phyloP scores from a whole-genome alignment of 2,329 filamentous ascomycete species.

The Fusarium tupiense region DNA sequence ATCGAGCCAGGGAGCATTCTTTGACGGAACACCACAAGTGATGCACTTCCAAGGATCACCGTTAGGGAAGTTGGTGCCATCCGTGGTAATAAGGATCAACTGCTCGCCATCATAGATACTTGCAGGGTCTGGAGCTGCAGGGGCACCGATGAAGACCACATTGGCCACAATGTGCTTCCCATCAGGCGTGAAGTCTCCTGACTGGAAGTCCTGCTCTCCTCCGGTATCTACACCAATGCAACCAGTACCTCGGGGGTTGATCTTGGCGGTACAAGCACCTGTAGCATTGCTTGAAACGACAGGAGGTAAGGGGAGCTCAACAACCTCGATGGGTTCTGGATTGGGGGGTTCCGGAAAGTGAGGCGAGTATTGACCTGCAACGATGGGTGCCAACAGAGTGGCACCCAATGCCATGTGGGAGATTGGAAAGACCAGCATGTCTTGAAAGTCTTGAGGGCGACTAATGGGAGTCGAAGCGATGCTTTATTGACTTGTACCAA shows the following conservation, averaged over 20 bases:
- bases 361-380: neutral
- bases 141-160: slow-evolving; percentile 55
- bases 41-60: slow-evolving; percentile 60
- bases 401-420: neutral
- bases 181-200: slow-evolving; percentile 51
- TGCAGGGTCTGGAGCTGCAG: slow-evolving; percentile 49
- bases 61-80: slow-evolving; percentile 53
- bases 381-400: neutral
- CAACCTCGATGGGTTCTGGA: neutral
- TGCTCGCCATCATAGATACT: slow-evolving; percentile 44
- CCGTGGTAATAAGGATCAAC: slow-evolving; percentile 55
- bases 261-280: neutral
- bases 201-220: neutral
- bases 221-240: neutral
- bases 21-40: slow-evolving; percentile 52
- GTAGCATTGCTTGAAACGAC: neutral
- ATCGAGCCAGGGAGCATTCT: slow-evolving; percentile 46
- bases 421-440: neutral
- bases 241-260: neutral
- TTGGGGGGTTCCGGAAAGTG: neutral
- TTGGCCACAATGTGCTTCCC: slow-evolving; percentile 53
- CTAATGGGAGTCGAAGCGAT: neutral
- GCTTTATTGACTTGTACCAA: neutral
- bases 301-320: neutral
- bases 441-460: neutral